phyloP scores from a whole-genome alignment of 305 asterid species.

The Plantago coronopus region DNA sequence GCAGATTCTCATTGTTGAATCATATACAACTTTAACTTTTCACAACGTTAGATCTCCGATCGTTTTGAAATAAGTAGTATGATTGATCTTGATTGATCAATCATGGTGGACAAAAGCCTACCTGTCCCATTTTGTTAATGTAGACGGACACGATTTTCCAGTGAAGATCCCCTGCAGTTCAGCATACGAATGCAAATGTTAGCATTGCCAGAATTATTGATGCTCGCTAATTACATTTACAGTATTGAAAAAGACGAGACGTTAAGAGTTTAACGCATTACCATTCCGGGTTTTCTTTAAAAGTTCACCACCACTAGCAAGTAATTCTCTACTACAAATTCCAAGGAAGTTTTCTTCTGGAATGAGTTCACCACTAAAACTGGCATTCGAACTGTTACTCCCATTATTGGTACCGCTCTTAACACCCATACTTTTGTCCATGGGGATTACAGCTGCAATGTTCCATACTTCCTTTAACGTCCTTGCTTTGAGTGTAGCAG shows the following conservation, averaged over 20 bases:
- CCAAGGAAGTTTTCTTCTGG: constrained; percentile 93
- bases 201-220: not conserved
- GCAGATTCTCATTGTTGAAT: constrained; percentile 25
- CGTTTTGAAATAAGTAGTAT: not conserved
- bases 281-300: constrained; percentile 85
- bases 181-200: constrained; percentile 9
- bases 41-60: too few relatives aligned
- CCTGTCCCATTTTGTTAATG: constrained; percentile 79
- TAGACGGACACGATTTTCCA: constrained; percentile 96
- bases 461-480: constrained; percentile 91
- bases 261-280: constrained; percentile 14
- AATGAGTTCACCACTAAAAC: constrained; percentile 72
- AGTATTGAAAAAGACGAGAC: not conserved
- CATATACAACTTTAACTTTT: constrained; percentile 25
- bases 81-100: constrained; percentile 25
- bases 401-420: constrained; percentile 44
- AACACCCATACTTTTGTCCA: constrained; percentile 60
- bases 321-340: constrained; percentile 78
- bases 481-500: constrained; percentile 89
- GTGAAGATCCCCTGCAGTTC: constrained; percentile 89
- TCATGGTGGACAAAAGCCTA: constrained; percentile 33
- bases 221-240: too few relatives aligned
- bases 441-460: constrained; percentile 80
- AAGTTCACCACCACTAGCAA: constrained; percentile 87
- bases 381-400: constrained; percentile 56